Evolutionary conservation across 257 asterid species (phyloP), one percentile per base, ranked within the genome.

Genomic region (Primulina tabacum): DNA sequence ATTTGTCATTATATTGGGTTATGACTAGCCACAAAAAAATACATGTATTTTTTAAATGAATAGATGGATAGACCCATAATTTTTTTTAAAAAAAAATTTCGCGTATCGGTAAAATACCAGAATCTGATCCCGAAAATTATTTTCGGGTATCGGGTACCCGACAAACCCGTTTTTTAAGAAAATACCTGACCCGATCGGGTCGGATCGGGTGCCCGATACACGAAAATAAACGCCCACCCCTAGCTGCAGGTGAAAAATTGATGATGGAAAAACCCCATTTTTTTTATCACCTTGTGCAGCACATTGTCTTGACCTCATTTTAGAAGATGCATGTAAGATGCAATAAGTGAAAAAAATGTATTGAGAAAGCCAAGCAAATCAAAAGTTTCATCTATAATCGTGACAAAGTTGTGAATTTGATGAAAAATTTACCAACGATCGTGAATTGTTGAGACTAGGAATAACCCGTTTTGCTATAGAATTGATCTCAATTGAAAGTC

Each of bases 381-480:
- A 52, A 30, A 11, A 67, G 47, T 8, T 67, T 67, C 1, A 30
- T 53, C 2, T 67, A 52, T 3, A 67, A 52, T 3, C 52, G 63
- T 67, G 9, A 67, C 12, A 67, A 29, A 52, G 30, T 67, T 26
- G 62, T 52, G 57, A 67, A 67, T 29, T 12, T 52, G 0, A 67
- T 16, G 50, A 67, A 67, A 8, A 0, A 16, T 29, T 12, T 14
- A 28, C 43, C 6, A 67, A 67, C 2, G 34, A 29, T 29, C 29
- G 17, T 1, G 62, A 67, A 4, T 28, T 67, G 4, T 18, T 28
- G n/a, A 24, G 40, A 17, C 11, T 0, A 0, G 9, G 68, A 7
- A 64, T 64, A 4, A 35, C 55, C 2, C 17, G 12, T 17, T 34
- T 30, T 32, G 26, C 47, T 30, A 29, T 7, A 10, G 9, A 26